These are phyloP conservation scores for Casuarina cunninghamiana DNA, from an alignment of 306 rosid genomes.

Conservation along the genomic window DNA sequence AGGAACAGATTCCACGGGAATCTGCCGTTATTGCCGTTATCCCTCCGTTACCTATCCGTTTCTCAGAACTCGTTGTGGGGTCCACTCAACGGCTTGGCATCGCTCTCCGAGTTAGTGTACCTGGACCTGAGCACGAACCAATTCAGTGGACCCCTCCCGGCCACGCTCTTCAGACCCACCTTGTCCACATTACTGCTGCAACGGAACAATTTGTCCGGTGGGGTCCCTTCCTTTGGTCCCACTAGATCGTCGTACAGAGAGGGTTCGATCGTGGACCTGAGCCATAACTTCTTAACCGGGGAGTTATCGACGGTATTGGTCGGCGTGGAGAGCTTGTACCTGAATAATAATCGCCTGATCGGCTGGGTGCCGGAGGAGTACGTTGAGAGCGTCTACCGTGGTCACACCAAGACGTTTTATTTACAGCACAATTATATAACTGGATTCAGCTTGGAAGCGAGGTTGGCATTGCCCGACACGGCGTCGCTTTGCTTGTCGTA, in stretches of 20 bases:
- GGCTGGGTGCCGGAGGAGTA: conserved; percentile 63
- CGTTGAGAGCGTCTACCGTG: conserved; percentile 53
- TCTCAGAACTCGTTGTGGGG: conserved; percentile 58
- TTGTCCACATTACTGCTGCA: conserved; percentile 55
- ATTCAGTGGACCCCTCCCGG: conserved; percentile 60
- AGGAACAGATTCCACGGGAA: conserved; percentile 48
- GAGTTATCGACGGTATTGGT: conserved; percentile 47
- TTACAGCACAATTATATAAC: conserved; percentile 70
- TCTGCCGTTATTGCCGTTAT: conserved; percentile 44
- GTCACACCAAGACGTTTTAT: conserved; percentile 62
- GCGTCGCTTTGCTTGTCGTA: conserved; percentile 64
- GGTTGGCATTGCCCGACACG: conserved; percentile 51
- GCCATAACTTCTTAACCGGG: conserved; percentile 58
- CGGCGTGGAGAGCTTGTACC: conserved; percentile 60
- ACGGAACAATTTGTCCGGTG: conserved; percentile 72
- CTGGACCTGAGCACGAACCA: conserved; percentile 63
- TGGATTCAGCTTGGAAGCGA: conserved; percentile 30
- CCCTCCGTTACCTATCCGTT: conserved; percentile 69
- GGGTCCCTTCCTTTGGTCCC: conserved; percentile 33
- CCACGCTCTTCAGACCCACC: conserved; percentile 44
- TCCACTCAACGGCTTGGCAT: conserved; percentile 51
- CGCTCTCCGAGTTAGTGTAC: conserved; percentile 50
- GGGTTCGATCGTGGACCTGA: conserved; percentile 65
- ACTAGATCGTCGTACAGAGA: conserved; percentile 34
- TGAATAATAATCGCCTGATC: conserved; percentile 64